Conservation (phyloP, 768 basidiomycete species). For the Mycena belliarum region DNA sequence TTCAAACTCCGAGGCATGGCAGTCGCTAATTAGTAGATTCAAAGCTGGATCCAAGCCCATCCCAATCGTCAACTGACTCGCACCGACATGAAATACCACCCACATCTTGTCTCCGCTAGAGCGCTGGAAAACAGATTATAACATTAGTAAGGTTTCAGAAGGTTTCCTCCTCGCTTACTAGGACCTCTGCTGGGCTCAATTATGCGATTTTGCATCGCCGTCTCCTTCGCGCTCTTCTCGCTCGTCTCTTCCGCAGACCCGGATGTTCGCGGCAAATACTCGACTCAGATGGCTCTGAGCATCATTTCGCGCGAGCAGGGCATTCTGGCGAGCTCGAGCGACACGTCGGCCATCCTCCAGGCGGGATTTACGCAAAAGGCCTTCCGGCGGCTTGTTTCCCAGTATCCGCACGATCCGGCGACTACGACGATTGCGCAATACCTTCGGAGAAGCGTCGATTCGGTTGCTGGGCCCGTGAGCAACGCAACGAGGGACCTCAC, state of each 20-base stretch:
- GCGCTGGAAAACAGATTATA: no score
- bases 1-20: no score
- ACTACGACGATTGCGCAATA: background rate
- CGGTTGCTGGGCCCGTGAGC: slow-evolving; percentile 12
- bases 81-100: no score
- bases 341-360: slow-evolving; percentile 13
- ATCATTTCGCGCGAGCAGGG: slow-evolving; percentile 14
- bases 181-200: background rate
- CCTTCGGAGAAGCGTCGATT: slow-evolving; percentile 11
- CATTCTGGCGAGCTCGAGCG: slow-evolving; percentile 7
- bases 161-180: background rate
- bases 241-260: background rate
- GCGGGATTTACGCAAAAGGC: slow-evolving; percentile 17
- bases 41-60: no score
- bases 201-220: background rate
- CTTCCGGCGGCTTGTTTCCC: slow-evolving; percentile 7
- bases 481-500: slow-evolving; percentile 14
- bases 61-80: no score
- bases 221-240: no score
- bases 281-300: slow-evolving; percentile 17
- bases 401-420: slow-evolving; percentile 3
- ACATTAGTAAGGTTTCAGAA: no score
- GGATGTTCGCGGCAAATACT: slow-evolving; percentile 2
- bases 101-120: no score
- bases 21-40: no score